Percentiles rank a stretch among this genome's conserved stretches.
These are phyloP conservation scores for Wickerhamiella azymoides DNA, from an alignment of 805 yeast species.

Conservation along the genomic window DNA sequence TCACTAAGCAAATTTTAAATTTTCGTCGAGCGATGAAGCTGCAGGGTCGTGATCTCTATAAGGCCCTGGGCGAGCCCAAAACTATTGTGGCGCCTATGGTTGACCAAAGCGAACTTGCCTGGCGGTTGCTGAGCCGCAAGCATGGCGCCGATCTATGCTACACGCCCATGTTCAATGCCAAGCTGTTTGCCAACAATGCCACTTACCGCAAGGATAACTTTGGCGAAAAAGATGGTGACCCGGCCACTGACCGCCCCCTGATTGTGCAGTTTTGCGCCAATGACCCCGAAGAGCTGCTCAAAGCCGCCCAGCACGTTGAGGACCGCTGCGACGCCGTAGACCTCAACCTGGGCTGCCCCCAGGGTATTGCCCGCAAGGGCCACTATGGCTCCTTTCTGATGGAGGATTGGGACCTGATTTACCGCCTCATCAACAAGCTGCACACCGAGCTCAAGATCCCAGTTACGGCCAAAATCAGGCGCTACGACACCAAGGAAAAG, in stretches of 20 bases:
- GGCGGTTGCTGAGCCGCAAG: constrained; percentile 75
- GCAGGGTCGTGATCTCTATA: constrained; percentile 56
- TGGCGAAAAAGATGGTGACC: constrained; percentile 56
- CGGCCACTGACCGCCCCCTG: constrained; percentile 60
- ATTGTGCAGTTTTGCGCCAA: constrained; percentile 95
- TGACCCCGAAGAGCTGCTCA: constrained; percentile 68
- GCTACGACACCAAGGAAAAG: constrained; percentile 73
- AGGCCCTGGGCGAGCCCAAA: constrained; percentile 57
- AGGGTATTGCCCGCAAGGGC: constrained; percentile 91
- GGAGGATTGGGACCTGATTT: constrained; percentile 90
- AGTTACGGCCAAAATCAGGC: constrained; percentile 90
- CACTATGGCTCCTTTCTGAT: constrained; percentile 88
- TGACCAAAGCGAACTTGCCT: constrained; percentile 89
- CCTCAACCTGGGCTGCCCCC: constrained; percentile 93
- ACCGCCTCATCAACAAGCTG: constrained; percentile 52
- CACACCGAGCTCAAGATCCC: constrained; percentile 70
- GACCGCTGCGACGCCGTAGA: constrained; percentile 91
- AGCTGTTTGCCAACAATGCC: constrained; percentile 70
- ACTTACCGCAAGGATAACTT: constrained; percentile 66
- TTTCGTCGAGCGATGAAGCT: constrained; percentile 19
- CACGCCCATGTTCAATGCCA: constrained; percentile 94
- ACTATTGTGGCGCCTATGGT: constrained; percentile 98
- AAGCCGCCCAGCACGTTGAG: constrained; percentile 71
- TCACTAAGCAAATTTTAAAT: neutral
- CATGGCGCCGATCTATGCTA: constrained; percentile 92